Evolutionary conservation across 2,329 filamentous ascomycete species (phyloP).

Genomic region (Ciborinia camelliae): DNA sequence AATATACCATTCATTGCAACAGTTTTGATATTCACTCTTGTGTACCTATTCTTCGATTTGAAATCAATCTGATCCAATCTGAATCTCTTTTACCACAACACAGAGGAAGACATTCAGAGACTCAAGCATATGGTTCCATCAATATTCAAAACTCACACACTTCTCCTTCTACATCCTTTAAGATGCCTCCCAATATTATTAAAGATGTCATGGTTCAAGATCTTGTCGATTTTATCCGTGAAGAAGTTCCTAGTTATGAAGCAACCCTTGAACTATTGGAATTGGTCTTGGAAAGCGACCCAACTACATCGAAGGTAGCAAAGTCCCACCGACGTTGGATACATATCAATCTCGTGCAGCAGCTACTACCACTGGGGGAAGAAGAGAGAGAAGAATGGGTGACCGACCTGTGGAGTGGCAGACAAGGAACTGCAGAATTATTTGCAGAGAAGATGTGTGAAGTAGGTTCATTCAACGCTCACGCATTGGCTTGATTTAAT

Average conservation of each 20-base stretch:
- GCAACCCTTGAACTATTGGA: background rate
- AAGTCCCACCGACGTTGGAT: conserved; percentile 2
- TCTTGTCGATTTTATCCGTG: background rate
- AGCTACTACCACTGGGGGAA: background rate
- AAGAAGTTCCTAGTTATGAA: background rate
- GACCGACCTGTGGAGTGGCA: background rate
- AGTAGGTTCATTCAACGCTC: background rate
- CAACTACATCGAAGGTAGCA: background rate
- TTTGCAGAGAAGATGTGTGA: background rate
- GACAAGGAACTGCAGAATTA: background rate
- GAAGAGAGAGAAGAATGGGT: background rate
- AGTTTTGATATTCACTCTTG: background rate
- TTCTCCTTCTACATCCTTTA: background rate
- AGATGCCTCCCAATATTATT: background rate
- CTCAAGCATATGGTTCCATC: background rate
- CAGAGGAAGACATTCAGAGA: background rate
- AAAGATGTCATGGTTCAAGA: background rate
- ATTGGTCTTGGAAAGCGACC: background rate
- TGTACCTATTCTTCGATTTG: background rate
- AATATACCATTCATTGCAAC: background rate
- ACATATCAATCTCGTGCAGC: background rate
- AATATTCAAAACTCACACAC: background rate
- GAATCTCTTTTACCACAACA: background rate
- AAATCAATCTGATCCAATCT: background rate
- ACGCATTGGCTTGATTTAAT: background rate